Evolutionary conservation across 495 filamentous ascomycete genomes (phyloP).

Genomic region (Aspergillus affinis): DNA sequence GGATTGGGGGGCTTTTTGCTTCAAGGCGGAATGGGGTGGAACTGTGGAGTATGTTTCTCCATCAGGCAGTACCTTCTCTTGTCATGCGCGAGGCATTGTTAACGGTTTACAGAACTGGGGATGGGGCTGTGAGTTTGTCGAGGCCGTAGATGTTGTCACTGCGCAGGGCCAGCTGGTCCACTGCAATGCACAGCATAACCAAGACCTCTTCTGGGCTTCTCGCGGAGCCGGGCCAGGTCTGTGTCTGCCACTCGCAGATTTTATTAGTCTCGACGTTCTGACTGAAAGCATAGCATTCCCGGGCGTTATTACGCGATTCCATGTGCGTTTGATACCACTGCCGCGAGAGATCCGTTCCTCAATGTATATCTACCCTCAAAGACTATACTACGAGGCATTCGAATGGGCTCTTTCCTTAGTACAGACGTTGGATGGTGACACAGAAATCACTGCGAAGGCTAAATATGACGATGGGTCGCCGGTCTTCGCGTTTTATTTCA

Average conservation of each 20-base stretch:
- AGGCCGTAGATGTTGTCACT: constrained; percentile 50
- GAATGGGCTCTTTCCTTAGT: constrained; percentile 42
- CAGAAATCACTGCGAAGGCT: constrained; percentile 43
- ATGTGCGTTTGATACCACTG: constrained; percentile 36
- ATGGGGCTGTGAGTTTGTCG: constrained; percentile 52
- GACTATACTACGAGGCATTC: constrained; percentile 39
- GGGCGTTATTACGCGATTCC: constrained; percentile 48
- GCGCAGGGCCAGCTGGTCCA: constrained; percentile 37
- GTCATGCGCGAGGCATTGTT: background rate
- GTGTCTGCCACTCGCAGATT: background rate
- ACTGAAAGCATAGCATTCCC: constrained; percentile 37
- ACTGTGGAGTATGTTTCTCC: constrained; percentile 38
- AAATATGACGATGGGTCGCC: constrained; percentile 24
- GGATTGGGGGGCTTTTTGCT: constrained; percentile 55
- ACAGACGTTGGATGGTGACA: constrained; percentile 36
- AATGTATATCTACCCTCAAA: constrained; percentile 44
- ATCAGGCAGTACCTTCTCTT: background rate
- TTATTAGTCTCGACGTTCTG: background rate
- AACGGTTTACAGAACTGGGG: constrained; percentile 46
- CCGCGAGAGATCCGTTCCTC: constrained; percentile 36
- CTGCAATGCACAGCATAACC: constrained; percentile 41
- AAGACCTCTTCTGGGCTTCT: constrained; percentile 51
- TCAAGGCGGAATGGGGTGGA: constrained; percentile 59
- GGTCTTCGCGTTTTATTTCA: constrained; percentile 35
- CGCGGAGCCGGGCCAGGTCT: constrained; percentile 49